Percentiles rank a stretch among this genome's conserved stretches.
Conservation (phyloP, 2,329 filamentous ascomycete genomes). For the Epichloe aotearoae region DNA sequence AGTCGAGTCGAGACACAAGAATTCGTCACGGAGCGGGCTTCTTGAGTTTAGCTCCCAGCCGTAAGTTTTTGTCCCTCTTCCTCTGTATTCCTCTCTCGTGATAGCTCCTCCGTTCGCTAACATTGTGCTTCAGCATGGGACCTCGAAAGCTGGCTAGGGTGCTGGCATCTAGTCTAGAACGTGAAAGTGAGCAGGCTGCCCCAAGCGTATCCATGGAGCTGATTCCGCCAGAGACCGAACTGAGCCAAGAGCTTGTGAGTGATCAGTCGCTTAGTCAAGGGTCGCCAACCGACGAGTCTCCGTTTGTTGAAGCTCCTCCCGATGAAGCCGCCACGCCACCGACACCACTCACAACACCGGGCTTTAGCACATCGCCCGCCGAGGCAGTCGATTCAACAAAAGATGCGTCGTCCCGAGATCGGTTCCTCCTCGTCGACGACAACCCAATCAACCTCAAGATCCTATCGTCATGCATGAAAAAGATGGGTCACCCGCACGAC, state of each 20-base stretch:
- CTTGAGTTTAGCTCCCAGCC: slow-evolving; percentile 25
- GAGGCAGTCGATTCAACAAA: background rate
- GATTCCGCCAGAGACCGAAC: background rate
- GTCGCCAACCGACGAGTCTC: background rate
- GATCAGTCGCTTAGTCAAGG: background rate
- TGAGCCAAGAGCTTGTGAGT: background rate
- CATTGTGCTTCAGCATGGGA: slow-evolving; percentile 14
- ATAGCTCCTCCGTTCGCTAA: background rate
- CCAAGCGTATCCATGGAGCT: background rate
- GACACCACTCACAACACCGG: background rate
- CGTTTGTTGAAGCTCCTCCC: background rate
- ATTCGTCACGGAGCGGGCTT: slow-evolving; percentile 7
- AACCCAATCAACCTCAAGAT: slow-evolving; percentile 24
- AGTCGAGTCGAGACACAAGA: background rate
- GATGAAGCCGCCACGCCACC: background rate
- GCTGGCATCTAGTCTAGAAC: background rate
- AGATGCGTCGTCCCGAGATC: background rate
- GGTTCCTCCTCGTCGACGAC: slow-evolving; percentile 21
- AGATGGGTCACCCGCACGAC: slow-evolving; percentile 11
- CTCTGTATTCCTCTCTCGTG: background rate
- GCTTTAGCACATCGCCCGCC: background rate
- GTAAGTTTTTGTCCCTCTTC: slow-evolving; percentile 12
- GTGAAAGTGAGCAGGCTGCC: background rate
- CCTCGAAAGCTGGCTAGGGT: slow-evolving; percentile 19
- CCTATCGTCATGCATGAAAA: slow-evolving; percentile 15